phyloP scores from a whole-genome alignment of 2,329 filamentous ascomycete species.

The Botrytis byssoidea region DNA sequence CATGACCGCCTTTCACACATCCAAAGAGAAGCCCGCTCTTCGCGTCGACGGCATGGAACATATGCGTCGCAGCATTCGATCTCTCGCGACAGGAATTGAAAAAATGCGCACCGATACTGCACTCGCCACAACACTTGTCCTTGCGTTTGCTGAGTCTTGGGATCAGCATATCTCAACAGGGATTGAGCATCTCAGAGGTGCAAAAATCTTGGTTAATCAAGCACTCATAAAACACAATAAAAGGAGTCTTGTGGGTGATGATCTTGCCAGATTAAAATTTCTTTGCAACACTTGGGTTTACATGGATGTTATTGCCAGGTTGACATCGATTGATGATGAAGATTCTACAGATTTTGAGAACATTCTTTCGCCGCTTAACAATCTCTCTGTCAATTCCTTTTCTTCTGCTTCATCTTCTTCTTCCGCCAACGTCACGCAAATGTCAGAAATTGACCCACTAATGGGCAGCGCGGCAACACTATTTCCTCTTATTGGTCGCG shows the following conservation, averaged over 20 bases:
- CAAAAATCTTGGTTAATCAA: constrained; percentile 61
- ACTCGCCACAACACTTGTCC: constrained; percentile 66
- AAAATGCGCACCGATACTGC: constrained; percentile 64
- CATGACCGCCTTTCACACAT: constrained; percentile 67
- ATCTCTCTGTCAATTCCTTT: constrained; percentile 21
- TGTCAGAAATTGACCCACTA: constrained; percentile 61
- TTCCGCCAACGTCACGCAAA: constrained; percentile 39
- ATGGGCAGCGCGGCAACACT: constrained; percentile 68
- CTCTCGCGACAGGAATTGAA: constrained; percentile 57
- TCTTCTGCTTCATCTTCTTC: constrained; percentile 31
- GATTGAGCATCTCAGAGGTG: constrained; percentile 67
- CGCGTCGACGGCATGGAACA: constrained; percentile 65
- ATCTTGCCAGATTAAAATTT: constrained; percentile 59
- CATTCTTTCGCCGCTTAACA: constrained; percentile 43
- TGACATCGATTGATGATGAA: constrained; percentile 56
- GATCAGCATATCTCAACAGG: constrained; percentile 67
- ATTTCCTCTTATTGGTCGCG: constrained; percentile 66
- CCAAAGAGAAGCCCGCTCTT: constrained; percentile 55
- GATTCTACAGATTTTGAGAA: constrained; percentile 54
- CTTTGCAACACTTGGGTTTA: constrained; percentile 73
- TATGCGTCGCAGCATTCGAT: constrained; percentile 62
- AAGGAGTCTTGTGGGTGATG: constrained; percentile 45
- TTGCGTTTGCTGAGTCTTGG: constrained; percentile 71
- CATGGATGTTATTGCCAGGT: constrained; percentile 68
- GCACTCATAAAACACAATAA: constrained; percentile 50